These are phyloP conservation scores for Phytophthora ramorum DNA, from an alignment of 352 stramenopile genomes.

Conservation along the genomic window DNA sequence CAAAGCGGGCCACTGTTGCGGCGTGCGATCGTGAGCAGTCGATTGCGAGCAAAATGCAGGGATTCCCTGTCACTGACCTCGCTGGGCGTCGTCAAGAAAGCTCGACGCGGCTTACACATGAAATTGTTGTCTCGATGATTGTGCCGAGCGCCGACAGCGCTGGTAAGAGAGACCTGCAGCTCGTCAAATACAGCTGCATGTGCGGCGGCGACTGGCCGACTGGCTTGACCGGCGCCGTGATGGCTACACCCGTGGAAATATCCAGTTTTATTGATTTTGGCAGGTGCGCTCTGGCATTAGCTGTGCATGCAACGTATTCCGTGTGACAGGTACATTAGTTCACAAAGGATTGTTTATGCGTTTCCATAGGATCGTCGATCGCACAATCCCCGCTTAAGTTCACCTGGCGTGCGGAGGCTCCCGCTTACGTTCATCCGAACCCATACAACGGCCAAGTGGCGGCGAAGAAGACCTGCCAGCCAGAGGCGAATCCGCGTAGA, in stretches of 20 bases:
- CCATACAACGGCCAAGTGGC: constrained; percentile 37
- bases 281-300: no score
- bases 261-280: constrained; percentile 19
- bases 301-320: background rate
- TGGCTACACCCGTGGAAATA: constrained; percentile 15
- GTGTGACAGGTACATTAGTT: background rate
- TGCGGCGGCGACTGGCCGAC: constrained; percentile 11
- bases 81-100: background rate
- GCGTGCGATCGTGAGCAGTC: constrained; percentile 11
- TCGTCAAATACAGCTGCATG: constrained; percentile 27
- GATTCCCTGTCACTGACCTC: background rate
- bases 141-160: constrained; percentile 13
- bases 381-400: constrained; percentile 36
- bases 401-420: constrained; percentile 3
- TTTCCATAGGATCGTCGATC: constrained; percentile 22
- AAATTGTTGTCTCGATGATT: constrained; percentile 16
- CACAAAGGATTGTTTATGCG: constrained; percentile 10
- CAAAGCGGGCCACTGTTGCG: constrained; percentile 25
- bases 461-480: constrained; percentile 24
- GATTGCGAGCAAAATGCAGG: constrained; percentile 3
- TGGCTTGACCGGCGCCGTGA: constrained; percentile 4
- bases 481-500: constrained; percentile 39
- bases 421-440: constrained; percentile 4
- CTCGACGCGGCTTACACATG: background rate
- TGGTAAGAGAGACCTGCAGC: constrained; percentile 21